Evolutionary conservation across 202 grass and related monocot genomes (phyloP).

Genomic region (Tripidium arundinaceum): DNA sequence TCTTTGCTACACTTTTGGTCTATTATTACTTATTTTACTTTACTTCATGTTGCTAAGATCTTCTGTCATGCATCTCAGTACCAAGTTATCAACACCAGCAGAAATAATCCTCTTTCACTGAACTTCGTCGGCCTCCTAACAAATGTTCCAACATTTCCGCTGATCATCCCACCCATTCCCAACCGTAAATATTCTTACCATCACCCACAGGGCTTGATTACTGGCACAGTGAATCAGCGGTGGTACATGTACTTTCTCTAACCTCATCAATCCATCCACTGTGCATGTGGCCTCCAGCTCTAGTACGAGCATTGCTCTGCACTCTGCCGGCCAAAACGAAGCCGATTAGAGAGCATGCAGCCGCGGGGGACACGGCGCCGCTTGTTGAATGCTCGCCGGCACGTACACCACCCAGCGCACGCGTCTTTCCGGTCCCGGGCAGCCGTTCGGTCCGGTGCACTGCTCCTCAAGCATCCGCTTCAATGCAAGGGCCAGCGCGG

Average conservation of each 20-base stretch:
- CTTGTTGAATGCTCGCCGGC: background rate
- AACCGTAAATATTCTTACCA: no score
- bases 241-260: no score
- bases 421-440: background rate
- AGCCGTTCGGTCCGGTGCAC: background rate
- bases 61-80: background rate
- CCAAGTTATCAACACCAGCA: background rate
- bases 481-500: background rate
- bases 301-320: background rate
- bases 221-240: background rate
- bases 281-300: background rate
- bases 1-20: no score
- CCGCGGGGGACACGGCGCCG: conserved; percentile 6
- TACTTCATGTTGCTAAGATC: no score
- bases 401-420: background rate
- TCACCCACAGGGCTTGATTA: background rate
- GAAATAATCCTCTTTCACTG: background rate
- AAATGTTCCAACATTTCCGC: background rate
- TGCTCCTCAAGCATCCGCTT: conserved; percentile 2
- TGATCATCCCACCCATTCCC: no score
- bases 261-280: background rate
- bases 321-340: background rate
- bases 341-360: background rate
- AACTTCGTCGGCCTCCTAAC: background rate
- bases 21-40: no score